These are phyloP conservation scores for Vachellia collinsii DNA, from an alignment of 306 rosid species.

Conservation along the genomic window DNA sequence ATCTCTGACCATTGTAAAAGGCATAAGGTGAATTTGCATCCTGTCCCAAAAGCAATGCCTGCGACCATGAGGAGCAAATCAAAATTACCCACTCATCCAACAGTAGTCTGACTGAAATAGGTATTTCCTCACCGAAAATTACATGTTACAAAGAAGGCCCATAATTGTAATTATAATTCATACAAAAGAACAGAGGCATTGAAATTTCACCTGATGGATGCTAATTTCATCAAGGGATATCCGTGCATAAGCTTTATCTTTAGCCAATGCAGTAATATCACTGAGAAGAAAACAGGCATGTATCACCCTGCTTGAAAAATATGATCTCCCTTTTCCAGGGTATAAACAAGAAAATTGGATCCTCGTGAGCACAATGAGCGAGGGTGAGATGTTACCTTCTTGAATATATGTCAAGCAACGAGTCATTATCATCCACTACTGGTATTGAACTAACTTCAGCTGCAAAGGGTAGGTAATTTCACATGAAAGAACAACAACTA, in stretches of 20 bases:
- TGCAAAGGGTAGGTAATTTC: slow-evolving; percentile 50
- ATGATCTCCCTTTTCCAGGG: slow-evolving; percentile 8
- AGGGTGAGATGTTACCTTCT: slow-evolving; percentile 56
- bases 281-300: slow-evolving; percentile 46
- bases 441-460: slow-evolving; percentile 87
- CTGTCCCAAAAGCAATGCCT: slow-evolving; percentile 81
- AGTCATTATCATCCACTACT: slow-evolving; percentile 73
- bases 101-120: background rate
- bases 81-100: slow-evolving; percentile 6
- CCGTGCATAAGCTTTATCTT: slow-evolving; percentile 77
- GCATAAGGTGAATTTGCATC: slow-evolving; percentile 60
- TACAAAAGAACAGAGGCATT: background rate
- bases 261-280: slow-evolving; percentile 90
- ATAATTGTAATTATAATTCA: background rate
- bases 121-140: background rate
- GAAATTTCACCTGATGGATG: slow-evolving; percentile 71
- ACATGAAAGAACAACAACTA: slow-evolving; percentile 34
- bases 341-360: slow-evolving; percentile 16
- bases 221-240: slow-evolving; percentile 66
- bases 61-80: slow-evolving; percentile 29
- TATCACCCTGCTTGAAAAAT: slow-evolving; percentile 31
- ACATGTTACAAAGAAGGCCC: slow-evolving; percentile 1
- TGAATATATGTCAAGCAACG: slow-evolving; percentile 80
- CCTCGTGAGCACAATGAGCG: background rate
- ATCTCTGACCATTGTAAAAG: slow-evolving; percentile 59